phyloP scores from a whole-genome alignment of 331 rosid genomes.

The Malus hybrid region DNA sequence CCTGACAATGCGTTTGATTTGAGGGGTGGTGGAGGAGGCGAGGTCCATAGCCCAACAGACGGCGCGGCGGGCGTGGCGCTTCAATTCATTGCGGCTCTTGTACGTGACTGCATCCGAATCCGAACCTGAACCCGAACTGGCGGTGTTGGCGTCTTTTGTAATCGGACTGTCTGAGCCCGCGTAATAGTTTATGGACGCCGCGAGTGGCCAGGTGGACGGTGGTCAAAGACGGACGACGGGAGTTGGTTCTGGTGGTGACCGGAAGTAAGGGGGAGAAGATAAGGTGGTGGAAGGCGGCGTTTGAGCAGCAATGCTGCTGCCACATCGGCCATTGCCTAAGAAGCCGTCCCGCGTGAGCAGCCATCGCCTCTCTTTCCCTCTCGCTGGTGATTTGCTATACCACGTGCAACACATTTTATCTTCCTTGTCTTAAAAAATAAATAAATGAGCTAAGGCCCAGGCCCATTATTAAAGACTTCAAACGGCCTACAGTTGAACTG shows the following conservation, averaged over 20 bases:
- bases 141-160: constrained; percentile 12
- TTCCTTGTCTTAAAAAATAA: no score
- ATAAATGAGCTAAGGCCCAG: no score
- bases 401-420: not conserved
- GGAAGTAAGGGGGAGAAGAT: constrained; percentile 13
- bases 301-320: constrained; percentile 18
- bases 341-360: constrained; percentile 40
- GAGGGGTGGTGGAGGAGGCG: constrained; percentile 65
- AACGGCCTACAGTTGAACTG: not conserved
- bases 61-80: constrained; percentile 80
- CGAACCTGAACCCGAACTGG: constrained; percentile 10
- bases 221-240: constrained; percentile 17
- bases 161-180: constrained; percentile 32
- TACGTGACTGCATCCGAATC: constrained; percentile 26
- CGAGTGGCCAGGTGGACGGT: constrained; percentile 39
- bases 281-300: constrained; percentile 17
- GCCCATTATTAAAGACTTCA: not conserved
- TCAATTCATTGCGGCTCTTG: constrained; percentile 81
- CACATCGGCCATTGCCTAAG: constrained; percentile 51
- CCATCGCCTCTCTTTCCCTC: constrained; percentile 15
- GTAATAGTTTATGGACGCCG: constrained; percentile 18
- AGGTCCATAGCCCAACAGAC: constrained; percentile 83
- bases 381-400: not conserved
- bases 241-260: constrained; percentile 4
- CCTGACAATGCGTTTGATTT: constrained; percentile 79